Evolutionary conservation across 257 asterid species (phyloP), one percentile per base, ranked within the genome.

Genomic region (Nicotiana otophora): DNA sequence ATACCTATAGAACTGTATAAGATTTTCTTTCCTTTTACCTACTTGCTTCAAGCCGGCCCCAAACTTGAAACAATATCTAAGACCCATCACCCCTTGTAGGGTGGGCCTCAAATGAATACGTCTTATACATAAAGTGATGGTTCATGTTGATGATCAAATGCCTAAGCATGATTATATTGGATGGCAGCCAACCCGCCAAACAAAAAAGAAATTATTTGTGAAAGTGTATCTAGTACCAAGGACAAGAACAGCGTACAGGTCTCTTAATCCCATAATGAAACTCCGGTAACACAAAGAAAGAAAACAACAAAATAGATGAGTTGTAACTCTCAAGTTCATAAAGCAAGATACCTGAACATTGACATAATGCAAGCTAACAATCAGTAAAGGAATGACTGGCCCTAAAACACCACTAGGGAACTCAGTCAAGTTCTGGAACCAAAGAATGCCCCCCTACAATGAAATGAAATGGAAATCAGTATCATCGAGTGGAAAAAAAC

Each of bases 341-440:
- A 64, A 87, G 80, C 16, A 33, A 82, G 64, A 83, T 88, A 95
- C 99, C 98, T 90, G 93, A 81, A 96, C 86, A 85, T 86, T 91
- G 69, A 85, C 81, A 78, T 90, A 89, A 92, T 96, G 97, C 92
- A 96, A 86, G 65, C 90, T 92, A 23, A 92, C 94, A 77, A 94
- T 90, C 75, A 90, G 33, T 65, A 94, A 84, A 82, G 99, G 99
- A 82, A 96, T 77, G 81, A 92, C 86, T 53, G 96, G 94, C 83
- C 99, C 99, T 82, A 90, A 84, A 63, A 31, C 85, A 63, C 98
- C 98, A 62, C 87, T 94, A 61, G 98, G 93, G 84, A 81, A 87
- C 75, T 92, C 98, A 17, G 94, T 91, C 90, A 96, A 89, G 86
- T 94, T 89, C 87, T 91, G 95, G 89, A 96, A 96, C 98, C 99